Percentiles rank a stretch among this genome's conserved stretches.
These are phyloP conservation scores for Auricularia heimuer DNA, from an alignment of 768 basidiomycete genomes.

Conservation along the genomic window DNA sequence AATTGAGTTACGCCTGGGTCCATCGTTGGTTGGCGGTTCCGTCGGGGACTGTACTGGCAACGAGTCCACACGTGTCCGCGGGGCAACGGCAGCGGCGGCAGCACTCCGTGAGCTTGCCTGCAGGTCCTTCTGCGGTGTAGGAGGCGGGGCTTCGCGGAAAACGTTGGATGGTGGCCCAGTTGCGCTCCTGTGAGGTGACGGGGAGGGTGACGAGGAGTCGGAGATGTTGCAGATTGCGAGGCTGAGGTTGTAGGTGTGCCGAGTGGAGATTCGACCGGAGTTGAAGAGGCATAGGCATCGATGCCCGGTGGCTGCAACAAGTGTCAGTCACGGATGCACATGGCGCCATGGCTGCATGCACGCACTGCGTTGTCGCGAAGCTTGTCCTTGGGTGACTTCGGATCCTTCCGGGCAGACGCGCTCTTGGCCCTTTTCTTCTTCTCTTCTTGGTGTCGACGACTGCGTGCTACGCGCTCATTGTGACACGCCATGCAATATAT, in stretches of 20 bases:
- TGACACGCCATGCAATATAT: conserved; percentile 99
- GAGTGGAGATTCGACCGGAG: not conserved
- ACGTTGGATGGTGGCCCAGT: not conserved
- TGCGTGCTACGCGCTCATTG: conserved; percentile 92
- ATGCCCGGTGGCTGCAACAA: not conserved
- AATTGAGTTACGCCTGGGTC: not conserved
- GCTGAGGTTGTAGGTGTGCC: not conserved
- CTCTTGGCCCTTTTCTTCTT: conserved; percentile 46
- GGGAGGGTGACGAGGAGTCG: not conserved
- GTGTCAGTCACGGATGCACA: not conserved
- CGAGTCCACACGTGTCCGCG: not conserved
- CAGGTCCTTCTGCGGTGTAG: not conserved
- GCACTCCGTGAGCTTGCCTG: not conserved
- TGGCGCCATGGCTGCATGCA: not conserved
- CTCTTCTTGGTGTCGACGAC: conserved; percentile 83
- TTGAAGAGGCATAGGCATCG: not conserved
- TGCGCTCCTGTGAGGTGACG: not conserved
- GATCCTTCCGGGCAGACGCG: conserved; percentile 2
- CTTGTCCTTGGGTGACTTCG: conserved; percentile 1
- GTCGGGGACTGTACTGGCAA: not conserved
- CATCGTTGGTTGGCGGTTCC: not conserved
- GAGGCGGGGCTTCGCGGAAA: not conserved
- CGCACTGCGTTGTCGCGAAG: conserved; percentile 7
- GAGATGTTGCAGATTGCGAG: not conserved
- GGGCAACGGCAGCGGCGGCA: not conserved